These are phyloP conservation scores for Sordariomycetes sp. DNA, from an alignment of 2,329 filamentous ascomycete genomes.

Conservation along the genomic window DNA sequence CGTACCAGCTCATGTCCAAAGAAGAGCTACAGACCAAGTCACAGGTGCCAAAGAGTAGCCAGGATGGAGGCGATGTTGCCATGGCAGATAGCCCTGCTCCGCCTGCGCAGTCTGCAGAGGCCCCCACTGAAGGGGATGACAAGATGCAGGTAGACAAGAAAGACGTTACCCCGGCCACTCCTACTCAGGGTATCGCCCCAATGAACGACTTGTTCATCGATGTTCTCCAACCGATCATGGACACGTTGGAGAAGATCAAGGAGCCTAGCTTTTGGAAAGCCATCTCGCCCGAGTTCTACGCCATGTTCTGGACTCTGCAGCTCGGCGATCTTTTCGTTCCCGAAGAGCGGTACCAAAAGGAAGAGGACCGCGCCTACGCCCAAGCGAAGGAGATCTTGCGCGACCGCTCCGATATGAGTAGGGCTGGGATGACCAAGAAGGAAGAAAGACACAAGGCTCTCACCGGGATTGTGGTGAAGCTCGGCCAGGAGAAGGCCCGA, in stretches of 20 bases:
- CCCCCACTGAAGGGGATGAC: constrained; percentile 16
- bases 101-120: constrained; percentile 2
- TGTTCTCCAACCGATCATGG: constrained; percentile 63
- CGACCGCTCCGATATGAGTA: constrained; percentile 63
- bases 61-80: constrained; percentile 48
- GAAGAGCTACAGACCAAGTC: constrained; percentile 1
- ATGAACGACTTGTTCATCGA: constrained; percentile 40
- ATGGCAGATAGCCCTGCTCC: constrained; percentile 29
- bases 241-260: constrained; percentile 51
- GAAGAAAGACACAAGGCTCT: constrained; percentile 61
- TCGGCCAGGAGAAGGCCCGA: constrained; percentile 9
- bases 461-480: constrained; percentile 37
- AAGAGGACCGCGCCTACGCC: constrained; percentile 57
- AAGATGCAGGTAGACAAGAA: constrained; percentile 4
- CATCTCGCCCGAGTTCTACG: constrained; percentile 72
- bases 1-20: constrained; percentile 44
- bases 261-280: constrained; percentile 55
- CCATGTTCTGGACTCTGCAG: constrained; percentile 85
- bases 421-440: constrained; percentile 53
- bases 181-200: not conserved
- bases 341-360: constrained; percentile 65
- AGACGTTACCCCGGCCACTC: not conserved
- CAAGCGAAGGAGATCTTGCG: constrained; percentile 57
- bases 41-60: constrained; percentile 2
- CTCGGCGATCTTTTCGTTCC: constrained; percentile 73